Percentiles rank a stretch among this genome's conserved stretches.
These are phyloP conservation scores for Pelargonium myrrhifolium DNA, from an alignment of 441 rosid genomes.

Conservation along the genomic window DNA sequence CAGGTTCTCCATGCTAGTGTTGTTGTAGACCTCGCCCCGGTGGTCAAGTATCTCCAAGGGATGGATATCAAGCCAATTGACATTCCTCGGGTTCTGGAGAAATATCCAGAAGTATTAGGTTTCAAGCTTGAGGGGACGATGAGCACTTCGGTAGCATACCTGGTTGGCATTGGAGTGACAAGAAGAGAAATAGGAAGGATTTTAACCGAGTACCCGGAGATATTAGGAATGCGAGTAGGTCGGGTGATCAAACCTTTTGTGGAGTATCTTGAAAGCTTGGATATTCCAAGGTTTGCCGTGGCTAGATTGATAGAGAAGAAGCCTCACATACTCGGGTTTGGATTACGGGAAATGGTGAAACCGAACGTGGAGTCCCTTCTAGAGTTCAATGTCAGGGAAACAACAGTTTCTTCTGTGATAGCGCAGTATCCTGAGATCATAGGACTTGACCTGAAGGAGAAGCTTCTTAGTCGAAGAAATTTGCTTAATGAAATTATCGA, in stretches of 20 bases:
- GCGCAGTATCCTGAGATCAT: conserved; percentile 89
- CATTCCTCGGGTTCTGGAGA: conserved; percentile 83
- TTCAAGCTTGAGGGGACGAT: conserved; percentile 96
- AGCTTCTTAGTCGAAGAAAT: conserved; percentile 50
- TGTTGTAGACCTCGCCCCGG: conserved; percentile 86
- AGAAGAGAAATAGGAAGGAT: conserved; percentile 82
- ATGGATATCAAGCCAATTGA: conserved; percentile 74
- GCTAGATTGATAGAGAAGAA: conserved; percentile 84
- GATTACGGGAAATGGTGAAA: conserved; percentile 50
- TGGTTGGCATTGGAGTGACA: conserved; percentile 84
- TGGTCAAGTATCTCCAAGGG: conserved; percentile 87
- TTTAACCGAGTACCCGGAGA: conserved; percentile 72
- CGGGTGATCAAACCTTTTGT: conserved; percentile 81
- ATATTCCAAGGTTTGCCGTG: conserved; percentile 73
- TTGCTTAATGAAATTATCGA: conserved; percentile 48
- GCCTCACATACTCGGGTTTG: conserved; percentile 79
- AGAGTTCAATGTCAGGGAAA: conserved; percentile 53
- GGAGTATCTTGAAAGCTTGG: conserved; percentile 69
- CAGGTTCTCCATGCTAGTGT: conserved; percentile 92
- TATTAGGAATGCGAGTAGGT: conserved; percentile 85
- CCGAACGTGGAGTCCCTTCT: conserved; percentile 54
- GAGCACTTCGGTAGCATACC: conserved; percentile 92
- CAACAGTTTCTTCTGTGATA: conserved; percentile 55
- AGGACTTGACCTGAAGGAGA: conserved; percentile 56
- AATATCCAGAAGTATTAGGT: conserved; percentile 80